Evolutionary conservation across 495 filamentous ascomycete species (phyloP).

Genomic region (Penicillium turbatum): DNA sequence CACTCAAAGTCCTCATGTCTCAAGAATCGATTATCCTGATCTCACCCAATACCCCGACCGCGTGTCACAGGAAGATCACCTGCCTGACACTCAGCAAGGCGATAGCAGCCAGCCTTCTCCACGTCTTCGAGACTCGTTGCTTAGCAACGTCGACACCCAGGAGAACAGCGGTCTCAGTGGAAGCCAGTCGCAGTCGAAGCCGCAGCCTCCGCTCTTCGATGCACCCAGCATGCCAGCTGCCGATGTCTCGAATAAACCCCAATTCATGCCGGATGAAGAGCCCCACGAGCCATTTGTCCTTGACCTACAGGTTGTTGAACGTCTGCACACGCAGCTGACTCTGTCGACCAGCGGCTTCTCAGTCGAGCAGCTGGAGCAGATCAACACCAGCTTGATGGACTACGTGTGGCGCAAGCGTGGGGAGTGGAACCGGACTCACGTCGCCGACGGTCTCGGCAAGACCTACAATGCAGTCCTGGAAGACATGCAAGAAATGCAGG

Average conservation of each 20-base stretch:
- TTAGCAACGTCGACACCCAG: slow-evolving; percentile 20
- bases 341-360: slow-evolving; percentile 69
- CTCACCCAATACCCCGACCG: slow-evolving; percentile 18
- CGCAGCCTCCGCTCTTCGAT: slow-evolving; percentile 48
- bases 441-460: slow-evolving; percentile 55
- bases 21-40: slow-evolving; percentile 33
- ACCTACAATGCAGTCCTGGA: slow-evolving; percentile 77
- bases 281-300: slow-evolving; percentile 47
- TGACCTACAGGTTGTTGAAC: slow-evolving; percentile 50
- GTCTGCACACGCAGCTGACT: slow-evolving; percentile 56
- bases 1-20: slow-evolving; percentile 51
- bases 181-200: slow-evolving; percentile 40
- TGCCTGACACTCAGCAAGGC: slow-evolving; percentile 44
- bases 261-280: slow-evolving; percentile 42
- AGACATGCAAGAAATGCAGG: slow-evolving; percentile 72
- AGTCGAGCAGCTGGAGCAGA: slow-evolving; percentile 92
- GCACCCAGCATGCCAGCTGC: slow-evolving; percentile 27
- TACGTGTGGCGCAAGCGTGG: slow-evolving; percentile 72
- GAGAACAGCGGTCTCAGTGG: slow-evolving; percentile 31
- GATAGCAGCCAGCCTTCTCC: slow-evolving; percentile 41
- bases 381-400: slow-evolving; percentile 87
- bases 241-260: slow-evolving; percentile 33
- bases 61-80: slow-evolving; percentile 42
- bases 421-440: slow-evolving; percentile 75
- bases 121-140: slow-evolving; percentile 19